Base-by-base conservation (phyloP, 371 early-diverging fungal species). In the Saksenaea oblongispora region DNA sequence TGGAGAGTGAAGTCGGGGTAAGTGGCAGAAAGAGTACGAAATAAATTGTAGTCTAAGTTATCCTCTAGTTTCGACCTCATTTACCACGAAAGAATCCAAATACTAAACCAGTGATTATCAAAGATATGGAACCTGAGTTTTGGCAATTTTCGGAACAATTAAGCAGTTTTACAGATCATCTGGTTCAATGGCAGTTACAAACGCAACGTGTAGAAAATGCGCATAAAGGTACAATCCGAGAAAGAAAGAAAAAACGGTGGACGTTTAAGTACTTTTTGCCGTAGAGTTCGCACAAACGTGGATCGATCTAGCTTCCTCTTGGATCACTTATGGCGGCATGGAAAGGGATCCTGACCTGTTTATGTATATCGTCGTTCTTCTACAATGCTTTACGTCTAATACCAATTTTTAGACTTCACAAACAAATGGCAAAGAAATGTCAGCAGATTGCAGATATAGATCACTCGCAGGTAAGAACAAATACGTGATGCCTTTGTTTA, bases 1-100 rank as follows among this genome's bases (percentile, higher is more conserved):
- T 81, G 13, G 81, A 81, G 60, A 76, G 75, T 58, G 81, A 81
- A 66, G 64, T 74, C 28, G 81, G 81, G 65, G 80, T 79, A 74
- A 68, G 71, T 56, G 36, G n/a, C 22, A 42, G 26, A 31, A 61
- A 4, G 24, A 54, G 54, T 9, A 41, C 2, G 13, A 54, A 54
- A 51, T 26, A 44, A 56, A 11, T 9, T 41, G 31, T 24, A 2
- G n/a, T 13, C 8, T 27, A 34, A 57, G 28, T 13, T 18, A 17
- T 58, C 7, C 37, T 34, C 13, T 57, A 71, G 71, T 71, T 71
- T 58, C 66, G 71, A 39, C 71, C 71, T 3, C 59, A 62, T n/a
- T 41, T 61, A 44, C 59, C 63, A 41, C 70, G 65, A 18, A 64
- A 64, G 22, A 53, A 22, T n/a, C 18, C 44, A 15, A n/a, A 14